These are phyloP conservation scores for Fusarium sp. DNA, from an alignment of 2,329 filamentous ascomycete species.

Conservation along the genomic window DNA sequence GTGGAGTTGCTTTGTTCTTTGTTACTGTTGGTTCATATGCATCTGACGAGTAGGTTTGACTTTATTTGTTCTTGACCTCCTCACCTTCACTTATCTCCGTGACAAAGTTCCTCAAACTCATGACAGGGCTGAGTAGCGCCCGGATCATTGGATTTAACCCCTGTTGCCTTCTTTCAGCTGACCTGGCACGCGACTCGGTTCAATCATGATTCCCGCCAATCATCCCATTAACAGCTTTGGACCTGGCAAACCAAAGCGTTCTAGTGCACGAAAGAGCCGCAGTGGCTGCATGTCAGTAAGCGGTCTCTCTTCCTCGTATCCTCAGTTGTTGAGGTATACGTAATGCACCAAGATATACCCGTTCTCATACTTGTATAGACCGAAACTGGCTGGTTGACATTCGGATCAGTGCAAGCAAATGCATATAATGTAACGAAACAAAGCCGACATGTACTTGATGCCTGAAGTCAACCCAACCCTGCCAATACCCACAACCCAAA, in stretches of 20 bases:
- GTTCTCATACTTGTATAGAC: too few species aligned
- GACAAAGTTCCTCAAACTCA: neutral
- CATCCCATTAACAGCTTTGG: neutral
- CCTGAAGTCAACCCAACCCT: neutral
- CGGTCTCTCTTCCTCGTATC: neutral
- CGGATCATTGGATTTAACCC: neutral
- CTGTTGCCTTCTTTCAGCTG: neutral
- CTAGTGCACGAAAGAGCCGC: neutral
- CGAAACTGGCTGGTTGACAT: neutral
- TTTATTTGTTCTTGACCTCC: neutral
- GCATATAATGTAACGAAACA: neutral
- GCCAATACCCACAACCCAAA: neutral
- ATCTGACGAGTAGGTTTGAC: neutral
- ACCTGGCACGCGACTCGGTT: neutral
- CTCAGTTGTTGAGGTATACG: too few species aligned
- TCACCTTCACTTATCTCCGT: neutral
- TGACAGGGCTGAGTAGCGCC: neutral
- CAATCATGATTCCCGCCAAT: neutral
- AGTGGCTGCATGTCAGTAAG: neutral
- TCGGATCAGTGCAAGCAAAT: neutral
- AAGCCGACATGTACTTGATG: neutral
- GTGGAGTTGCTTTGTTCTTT: neutral
- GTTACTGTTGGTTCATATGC: neutral
- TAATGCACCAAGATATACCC: too few species aligned
- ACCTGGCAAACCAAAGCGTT: neutral